phyloP scores from a whole-genome alignment of 2,329 filamentous ascomycete species.

The Aureobasidium sp. region DNA sequence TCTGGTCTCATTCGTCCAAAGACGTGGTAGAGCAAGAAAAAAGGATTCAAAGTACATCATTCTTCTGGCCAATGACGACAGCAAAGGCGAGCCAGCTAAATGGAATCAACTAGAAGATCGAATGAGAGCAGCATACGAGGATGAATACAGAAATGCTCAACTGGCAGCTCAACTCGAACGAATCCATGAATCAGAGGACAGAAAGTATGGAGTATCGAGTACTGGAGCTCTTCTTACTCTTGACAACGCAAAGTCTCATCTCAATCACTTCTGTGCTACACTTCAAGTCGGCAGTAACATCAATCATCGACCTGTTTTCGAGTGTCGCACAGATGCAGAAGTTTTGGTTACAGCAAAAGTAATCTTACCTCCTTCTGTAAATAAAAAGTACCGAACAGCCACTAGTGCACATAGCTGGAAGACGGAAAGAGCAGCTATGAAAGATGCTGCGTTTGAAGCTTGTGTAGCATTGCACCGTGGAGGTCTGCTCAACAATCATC shows the following conservation, averaged over 20 bases:
- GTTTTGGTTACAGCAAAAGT: slow-evolving; percentile 63
- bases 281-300: slow-evolving; percentile 66
- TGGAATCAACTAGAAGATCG: slow-evolving; percentile 75
- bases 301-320: slow-evolving; percentile 74
- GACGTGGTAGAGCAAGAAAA: slow-evolving; percentile 69
- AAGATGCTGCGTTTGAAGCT: slow-evolving; percentile 86
- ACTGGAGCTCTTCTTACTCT: slow-evolving; percentile 73
- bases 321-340: slow-evolving; percentile 45
- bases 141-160: slow-evolving; percentile 61
- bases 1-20: slow-evolving; percentile 71
- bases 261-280: slow-evolving; percentile 82
- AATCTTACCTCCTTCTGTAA: slow-evolving; percentile 74
- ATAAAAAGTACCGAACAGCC: slow-evolving; percentile 41
- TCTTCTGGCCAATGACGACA: slow-evolving; percentile 48
- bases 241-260: slow-evolving; percentile 77
- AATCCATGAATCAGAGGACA: slow-evolving; percentile 41
- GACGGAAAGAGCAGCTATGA: slow-evolving; percentile 76
- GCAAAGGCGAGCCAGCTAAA: slow-evolving; percentile 41
- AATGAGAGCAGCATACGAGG: slow-evolving; percentile 77
- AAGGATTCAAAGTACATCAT: slow-evolving; percentile 62
- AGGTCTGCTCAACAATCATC: slow-evolving; percentile 79
- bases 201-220: slow-evolving; percentile 45
- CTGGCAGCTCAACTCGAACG: slow-evolving; percentile 56
- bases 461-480: slow-evolving; percentile 75
- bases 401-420: slow-evolving; percentile 71